Base-by-base conservation (phyloP, 345 rosid species). In the Brassica rapa region DNA sequence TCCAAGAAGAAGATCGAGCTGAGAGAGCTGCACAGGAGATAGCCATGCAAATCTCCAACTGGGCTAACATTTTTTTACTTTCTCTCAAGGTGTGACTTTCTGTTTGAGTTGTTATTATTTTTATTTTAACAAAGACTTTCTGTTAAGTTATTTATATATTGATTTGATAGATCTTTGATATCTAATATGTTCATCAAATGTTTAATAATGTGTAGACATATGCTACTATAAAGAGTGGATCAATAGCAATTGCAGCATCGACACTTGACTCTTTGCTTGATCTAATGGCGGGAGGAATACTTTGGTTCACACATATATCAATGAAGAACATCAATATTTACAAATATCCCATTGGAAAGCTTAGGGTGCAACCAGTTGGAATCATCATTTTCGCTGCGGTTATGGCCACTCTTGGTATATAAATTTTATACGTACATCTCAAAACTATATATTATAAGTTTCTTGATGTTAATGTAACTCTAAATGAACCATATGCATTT, bases 281-380 rank as follows among this genome's bases (percentile, higher is more conserved):
- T 87, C 90, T 94, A 32, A 85, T 94, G 95, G 97, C 97, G 4
- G 98, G 97, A 19, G 97, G 95, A 56, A 92, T 92, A 68, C 97
- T 94, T 53, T 94, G 97, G 97, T 92, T 88, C 86, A 87, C 97
- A 57, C 98, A 94, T 72, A 15, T 88, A 74, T 86, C 97, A 8
- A 94, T 94, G 98, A 94, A 87, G 69, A 89, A 70, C 81, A 85
- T 88, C 4, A 94, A 94, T 74, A 88, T 94, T 43, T 94, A 94
- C 68, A 87, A 88, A 66, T 94, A 92, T 37, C 98, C 98, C 14
- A 92, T 94, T 30, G 98, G 98, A 23, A 94, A 94, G 85, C 78
- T 94, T 76, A 91, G 98, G 83, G 90, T 94, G 72, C 98, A 94
- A 70, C 98, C 97, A 0, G 98, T 94, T 1, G 97, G 98, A 35